These are phyloP conservation scores for Phytophthora palmivora DNA, from an alignment of 352 stramenopile genomes.

Conservation along the genomic window DNA sequence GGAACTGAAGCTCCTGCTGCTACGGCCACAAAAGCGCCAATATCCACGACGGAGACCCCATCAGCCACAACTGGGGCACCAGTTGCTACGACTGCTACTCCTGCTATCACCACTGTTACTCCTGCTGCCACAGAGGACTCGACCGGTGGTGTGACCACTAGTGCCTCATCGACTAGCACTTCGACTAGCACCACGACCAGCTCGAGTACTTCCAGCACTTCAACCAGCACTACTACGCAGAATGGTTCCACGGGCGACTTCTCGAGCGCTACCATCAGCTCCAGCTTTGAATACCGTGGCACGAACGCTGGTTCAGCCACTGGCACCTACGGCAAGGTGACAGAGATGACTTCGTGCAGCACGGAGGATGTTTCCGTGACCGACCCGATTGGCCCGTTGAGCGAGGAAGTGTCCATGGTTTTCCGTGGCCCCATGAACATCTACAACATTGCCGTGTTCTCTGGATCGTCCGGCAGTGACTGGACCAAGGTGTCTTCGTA, in stretches of 20 bases:
- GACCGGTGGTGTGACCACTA: constrained; percentile 21
- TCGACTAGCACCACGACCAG: constrained; percentile 8
- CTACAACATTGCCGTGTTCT: constrained; percentile 67
- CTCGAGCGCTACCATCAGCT: constrained; percentile 52
- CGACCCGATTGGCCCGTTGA: constrained; percentile 53
- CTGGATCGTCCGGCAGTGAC: constrained; percentile 26
- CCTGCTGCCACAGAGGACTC: constrained; percentile 25
- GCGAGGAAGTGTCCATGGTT: constrained; percentile 62
- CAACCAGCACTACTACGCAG: constrained; percentile 21
- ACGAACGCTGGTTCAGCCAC: constrained; percentile 46
- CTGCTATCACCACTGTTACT: constrained; percentile 10
- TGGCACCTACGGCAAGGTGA: constrained; percentile 58
- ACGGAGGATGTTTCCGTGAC: constrained; percentile 42
- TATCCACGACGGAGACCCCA: constrained; percentile 18
- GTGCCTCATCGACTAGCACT: constrained; percentile 10
- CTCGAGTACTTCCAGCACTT: constrained; percentile 2
- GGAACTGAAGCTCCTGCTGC: neutral
- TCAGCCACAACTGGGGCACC: neutral
- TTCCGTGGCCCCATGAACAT: constrained; percentile 72
- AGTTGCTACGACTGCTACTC: constrained; percentile 9
- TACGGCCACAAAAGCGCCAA: constrained; percentile 7
- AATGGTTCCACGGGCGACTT: constrained; percentile 33
- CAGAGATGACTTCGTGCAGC: constrained; percentile 37
- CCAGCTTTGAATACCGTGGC: constrained; percentile 53
- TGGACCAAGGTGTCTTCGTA: constrained; percentile 63